Percentiles rank a stretch among this genome's conserved stretches.
phyloP scores from a whole-genome alignment of 2,329 filamentous ascomycete genomes.

The Teratosphaeria epicoccoides region DNA sequence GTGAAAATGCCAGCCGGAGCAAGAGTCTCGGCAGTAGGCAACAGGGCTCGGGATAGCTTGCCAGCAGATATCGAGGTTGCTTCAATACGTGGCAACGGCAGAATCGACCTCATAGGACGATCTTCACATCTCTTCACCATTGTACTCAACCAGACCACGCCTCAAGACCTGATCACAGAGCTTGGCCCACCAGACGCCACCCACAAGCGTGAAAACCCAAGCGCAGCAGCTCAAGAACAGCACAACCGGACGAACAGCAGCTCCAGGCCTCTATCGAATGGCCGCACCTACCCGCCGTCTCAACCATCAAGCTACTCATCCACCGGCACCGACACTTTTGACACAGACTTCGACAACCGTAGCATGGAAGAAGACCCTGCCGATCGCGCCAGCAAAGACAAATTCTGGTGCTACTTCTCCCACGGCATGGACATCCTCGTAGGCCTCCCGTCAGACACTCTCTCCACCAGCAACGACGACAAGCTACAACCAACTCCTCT shows the following conservation, averaged over 20 bases:
- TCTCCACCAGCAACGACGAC: constrained; percentile 5
- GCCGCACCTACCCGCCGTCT: constrained; percentile 17
- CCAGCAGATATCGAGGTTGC: constrained; percentile 82
- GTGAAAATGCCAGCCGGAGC: constrained; percentile 63
- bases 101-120: constrained; percentile 60
- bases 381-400: constrained; percentile 46
- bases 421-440: constrained; percentile 89
- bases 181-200: constrained; percentile 89
- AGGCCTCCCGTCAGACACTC: constrained; percentile 53
- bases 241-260: constrained; percentile 14
- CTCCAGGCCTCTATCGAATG: constrained; percentile 16
- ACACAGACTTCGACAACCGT: constrained; percentile 37
- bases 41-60: constrained; percentile 65
- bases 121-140: constrained; percentile 56
- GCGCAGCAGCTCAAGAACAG: constrained; percentile 6
- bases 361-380: constrained; percentile 46
- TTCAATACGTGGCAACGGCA: constrained; percentile 65
- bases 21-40: constrained; percentile 57
- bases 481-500: constrained; percentile 6
- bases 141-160: constrained; percentile 71
- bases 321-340: constrained; percentile 33
- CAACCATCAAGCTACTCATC: constrained; percentile 29
- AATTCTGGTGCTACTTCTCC: constrained; percentile 96
- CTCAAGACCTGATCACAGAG: constrained; percentile 82
- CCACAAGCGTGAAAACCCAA: constrained; percentile 46